Evolutionary conservation across 768 basidiomycete genomes (phyloP), one percentile per base, ranked within the genome.

Genomic region (Udeniomyces megalosporus): DNA sequence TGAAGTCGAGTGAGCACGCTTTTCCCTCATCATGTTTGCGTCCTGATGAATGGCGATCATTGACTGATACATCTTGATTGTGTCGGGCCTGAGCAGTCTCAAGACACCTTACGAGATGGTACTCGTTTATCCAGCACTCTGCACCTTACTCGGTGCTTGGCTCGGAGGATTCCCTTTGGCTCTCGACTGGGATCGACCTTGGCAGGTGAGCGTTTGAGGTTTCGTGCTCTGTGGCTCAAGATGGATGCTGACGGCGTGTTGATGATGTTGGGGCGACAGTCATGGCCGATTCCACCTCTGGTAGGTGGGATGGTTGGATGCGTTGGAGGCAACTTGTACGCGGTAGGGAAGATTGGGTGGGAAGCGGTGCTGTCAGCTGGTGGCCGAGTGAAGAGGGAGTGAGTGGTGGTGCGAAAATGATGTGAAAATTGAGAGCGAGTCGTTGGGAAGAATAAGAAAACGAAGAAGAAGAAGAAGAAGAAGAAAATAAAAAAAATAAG

Each of bases 131-230:
- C 88, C 93, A 17, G 80, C 80, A 12, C 69, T 84, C 28, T 88
- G 88, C 45, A 76, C 86, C 0, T 66, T 85, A 47, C 31, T 83
- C 22, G 93, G 92, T 5, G 78, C 80, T 48, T 95, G 90, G 92
- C 38, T 79, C 15, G 91, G 90, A 17, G 81, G 80, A 11, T 77
- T 92, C 50, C 87, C 89, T 2, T 84, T 91, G 50, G 86, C 88
- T 0, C 81, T 97, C 20, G 93, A 97, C 74, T 97, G 93, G 93
- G 91, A 91, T 70, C 80, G 89, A 42, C 88, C 92, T 7, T 96
- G 92, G 92, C 93, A 96, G 84, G 90, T 87, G 58, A 61, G 81
- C 38, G 10, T 42, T 42, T 42, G 8, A 8, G 8, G 8, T 42
- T 42, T 42, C 17, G 10, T 42, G 38, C 38, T n/a, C n/a, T n/a